phyloP scores from a whole-genome alignment of 352 stramenopile genomes.

The Phytophthora aleatoria region DNA sequence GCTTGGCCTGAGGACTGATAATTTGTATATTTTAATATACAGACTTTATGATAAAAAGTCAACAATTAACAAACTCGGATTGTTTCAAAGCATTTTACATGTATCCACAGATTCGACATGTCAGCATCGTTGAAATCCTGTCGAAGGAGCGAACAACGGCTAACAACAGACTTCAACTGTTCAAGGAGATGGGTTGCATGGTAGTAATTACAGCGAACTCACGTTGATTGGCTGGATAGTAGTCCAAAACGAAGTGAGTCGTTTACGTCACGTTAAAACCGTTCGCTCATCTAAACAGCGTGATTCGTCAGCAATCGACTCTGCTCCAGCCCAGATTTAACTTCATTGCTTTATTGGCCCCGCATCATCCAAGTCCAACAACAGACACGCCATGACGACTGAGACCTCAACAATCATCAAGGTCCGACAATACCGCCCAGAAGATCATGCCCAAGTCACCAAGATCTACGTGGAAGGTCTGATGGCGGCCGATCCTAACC shows the following conservation, averaged over 20 bases:
- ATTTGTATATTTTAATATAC: no score
- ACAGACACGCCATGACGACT: constrained; percentile 1
- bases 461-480: constrained; percentile 19
- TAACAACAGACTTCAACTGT: no score
- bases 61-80: no score
- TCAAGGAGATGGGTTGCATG: no score
- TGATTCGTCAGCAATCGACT: not conserved
- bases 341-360: constrained; percentile 6
- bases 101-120: no score
- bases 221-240: not conserved
- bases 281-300: constrained; percentile 10
- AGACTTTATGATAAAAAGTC: no score
- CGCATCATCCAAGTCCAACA: not conserved
- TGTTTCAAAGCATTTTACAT: no score
- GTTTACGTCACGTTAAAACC: no score
- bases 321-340: not conserved
- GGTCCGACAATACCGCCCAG: constrained; percentile 24
- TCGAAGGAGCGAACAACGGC: no score
- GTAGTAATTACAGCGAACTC: no score
- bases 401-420: constrained; percentile 1
- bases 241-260: not conserved
- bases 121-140: no score
- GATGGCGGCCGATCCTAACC: constrained; percentile 3
- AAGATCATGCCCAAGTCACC: constrained; percentile 26
- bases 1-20: no score